Base-by-base conservation (phyloP, 1,284 basidiomycete genomes). In the Irpex sp. region DNA sequence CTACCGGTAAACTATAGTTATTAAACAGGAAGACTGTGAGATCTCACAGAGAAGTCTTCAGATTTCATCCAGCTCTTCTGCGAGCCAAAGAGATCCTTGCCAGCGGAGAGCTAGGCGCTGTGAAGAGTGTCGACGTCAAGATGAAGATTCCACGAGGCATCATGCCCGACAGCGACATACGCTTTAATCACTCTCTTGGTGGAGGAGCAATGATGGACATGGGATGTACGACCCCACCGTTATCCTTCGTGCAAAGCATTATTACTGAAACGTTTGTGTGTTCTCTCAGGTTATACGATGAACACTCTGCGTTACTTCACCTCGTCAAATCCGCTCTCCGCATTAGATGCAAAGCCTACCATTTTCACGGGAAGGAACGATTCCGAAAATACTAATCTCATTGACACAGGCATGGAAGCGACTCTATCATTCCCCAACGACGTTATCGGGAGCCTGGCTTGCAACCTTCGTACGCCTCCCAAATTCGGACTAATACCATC, bases 181-280 rank as follows among this genome's bases (percentile, higher is more conserved):
- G 89, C 7, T 83, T 78, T 72, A 68, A 84, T 21, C 85, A 82
- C 63, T 72, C 77, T 1, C 74, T 92, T 4, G 90, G 87, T 13
- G 90, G 90, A 3, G 89, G 90, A 4, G 76, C 79, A 1, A 69
- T 85, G 65, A 90, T 90, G 87, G 89, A 90, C 68, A 77, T 84
- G 74, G 88, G 88, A 60, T 84, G 87, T 83, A 67, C 53, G 60
- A 49, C 3, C 51, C 19, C 57, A 69, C 79, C 72, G 35, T 37
- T 17, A n/a, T 58, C 8, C 3, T 8, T 26, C 26, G 26, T 4
- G 2, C 26, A 63, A 26, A 26, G 26, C 3, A 26, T 26, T 4
- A 26, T 1, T 26, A 26, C 3, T 26, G 4, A 26, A 26, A 26
- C 2, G 26, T 26, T 26, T 26, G 26, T 3, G 0, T 4, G 3